A percentile compares a stretch with the other conserved stretches of the same genome.
These are phyloP conservation scores for Aspergillus pseudotamarii DNA, from an alignment of 2,329 filamentous ascomycete species.

Conservation along the genomic window DNA sequence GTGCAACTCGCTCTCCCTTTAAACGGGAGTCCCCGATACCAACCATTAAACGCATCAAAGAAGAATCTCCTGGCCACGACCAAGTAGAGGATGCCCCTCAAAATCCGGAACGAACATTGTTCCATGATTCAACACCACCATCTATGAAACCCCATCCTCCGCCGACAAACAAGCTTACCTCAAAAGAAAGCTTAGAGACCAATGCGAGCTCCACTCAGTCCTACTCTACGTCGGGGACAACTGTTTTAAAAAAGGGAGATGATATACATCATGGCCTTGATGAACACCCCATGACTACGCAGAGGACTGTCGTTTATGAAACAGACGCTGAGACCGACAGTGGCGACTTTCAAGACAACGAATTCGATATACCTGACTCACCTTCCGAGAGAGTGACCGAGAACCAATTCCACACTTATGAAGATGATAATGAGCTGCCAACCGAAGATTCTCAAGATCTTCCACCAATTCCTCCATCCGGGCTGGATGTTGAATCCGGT, in stretches of 20 bases:
- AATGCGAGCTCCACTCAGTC: slow-evolving; percentile 8
- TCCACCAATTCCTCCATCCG: slow-evolving; percentile 27
- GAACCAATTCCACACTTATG: background rate
- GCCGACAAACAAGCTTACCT: background rate
- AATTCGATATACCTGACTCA: slow-evolving; percentile 17
- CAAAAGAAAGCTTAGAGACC: slow-evolving; percentile 3
- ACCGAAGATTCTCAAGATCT: slow-evolving; percentile 36
- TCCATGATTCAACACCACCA: background rate
- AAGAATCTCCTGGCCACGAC: slow-evolving; percentile 19
- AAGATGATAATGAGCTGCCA: slow-evolving; percentile 16
- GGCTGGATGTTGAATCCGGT: slow-evolving; percentile 27
- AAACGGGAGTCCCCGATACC: slow-evolving; percentile 16
- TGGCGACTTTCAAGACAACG: slow-evolving; percentile 31
- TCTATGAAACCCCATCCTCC: slow-evolving; percentile 1
- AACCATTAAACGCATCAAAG: slow-evolving; percentile 19
- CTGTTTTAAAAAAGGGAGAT: background rate
- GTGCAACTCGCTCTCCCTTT: slow-evolving; percentile 31
- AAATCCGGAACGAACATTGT: background rate
- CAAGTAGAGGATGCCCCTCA: slow-evolving; percentile 9
- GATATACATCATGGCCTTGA: background rate
- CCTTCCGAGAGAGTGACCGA: slow-evolving; percentile 1
- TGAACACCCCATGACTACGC: slow-evolving; percentile 15
- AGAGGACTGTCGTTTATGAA: slow-evolving; percentile 44
- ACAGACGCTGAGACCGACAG: slow-evolving; percentile 45
- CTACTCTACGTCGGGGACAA: background rate